A percentile compares a stretch with the other conserved stretches of the same genome.
phyloP scores from a whole-genome alignment of 371 early-diverging fungal species.

The Lichtheimia corymbifera region DNA sequence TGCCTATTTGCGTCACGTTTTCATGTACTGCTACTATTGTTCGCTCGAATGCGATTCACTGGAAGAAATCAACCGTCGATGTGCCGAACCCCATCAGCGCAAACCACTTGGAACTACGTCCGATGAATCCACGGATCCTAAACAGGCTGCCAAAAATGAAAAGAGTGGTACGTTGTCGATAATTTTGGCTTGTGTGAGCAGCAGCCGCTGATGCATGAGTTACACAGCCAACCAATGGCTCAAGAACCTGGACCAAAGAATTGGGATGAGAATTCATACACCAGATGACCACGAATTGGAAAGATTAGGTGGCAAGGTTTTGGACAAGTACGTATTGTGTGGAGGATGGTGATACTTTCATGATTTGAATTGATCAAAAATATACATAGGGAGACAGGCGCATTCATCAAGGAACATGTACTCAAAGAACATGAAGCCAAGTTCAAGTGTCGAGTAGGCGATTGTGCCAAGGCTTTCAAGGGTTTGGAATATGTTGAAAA shows the following conservation, averaged over 20 bases:
- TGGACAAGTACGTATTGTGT: conserved; percentile 57
- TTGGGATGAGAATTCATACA: conserved; percentile 59
- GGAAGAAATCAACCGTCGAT: conserved; percentile 84
- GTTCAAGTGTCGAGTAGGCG: conserved; percentile 79
- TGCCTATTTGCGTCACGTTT: conserved; percentile 87
- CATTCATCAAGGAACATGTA: conserved; percentile 57
- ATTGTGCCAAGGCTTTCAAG: conserved; percentile 92
- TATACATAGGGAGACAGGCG: conserved; percentile 43
- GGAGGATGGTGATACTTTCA: too few species aligned
- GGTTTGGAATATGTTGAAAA: conserved; percentile 93
- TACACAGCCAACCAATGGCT: conserved; percentile 52
- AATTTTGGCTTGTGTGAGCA: neutral
- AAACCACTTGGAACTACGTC: conserved; percentile 30
- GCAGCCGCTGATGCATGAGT: neutral
- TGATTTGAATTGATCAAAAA: neutral
- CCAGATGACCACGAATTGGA: conserved; percentile 68
- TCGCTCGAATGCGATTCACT: conserved; percentile 77
- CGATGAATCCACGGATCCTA: conserved; percentile 20
- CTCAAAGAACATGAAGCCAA: conserved; percentile 79
- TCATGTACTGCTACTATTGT: conserved; percentile 94
- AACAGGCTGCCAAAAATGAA: conserved; percentile 13
- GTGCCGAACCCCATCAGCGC: conserved; percentile 70
- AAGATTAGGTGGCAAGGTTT: conserved; percentile 74
- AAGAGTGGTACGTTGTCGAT: conserved; percentile 3
- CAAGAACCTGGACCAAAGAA: conserved; percentile 67